Percentiles rank a stretch among this genome's conserved stretches.
Conservation (phyloP, 129 eudicot species). For the Artemisia tridentata region DNA sequence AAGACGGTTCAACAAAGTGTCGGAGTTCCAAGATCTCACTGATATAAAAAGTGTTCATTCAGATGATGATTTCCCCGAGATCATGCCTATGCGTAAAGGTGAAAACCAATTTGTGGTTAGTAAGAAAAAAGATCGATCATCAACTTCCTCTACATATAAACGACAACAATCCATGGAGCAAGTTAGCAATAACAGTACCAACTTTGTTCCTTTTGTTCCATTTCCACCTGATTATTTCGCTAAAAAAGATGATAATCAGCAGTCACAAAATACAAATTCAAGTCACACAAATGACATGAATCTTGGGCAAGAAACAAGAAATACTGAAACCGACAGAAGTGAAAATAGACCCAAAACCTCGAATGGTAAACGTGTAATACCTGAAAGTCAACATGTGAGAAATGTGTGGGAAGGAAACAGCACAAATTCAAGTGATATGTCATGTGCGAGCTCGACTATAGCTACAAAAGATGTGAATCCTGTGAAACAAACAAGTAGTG, state of each 20-base stretch:
- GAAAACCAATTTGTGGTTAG: constrained; percentile 73
- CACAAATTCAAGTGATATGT: not conserved
- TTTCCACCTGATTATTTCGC: constrained; percentile 91
- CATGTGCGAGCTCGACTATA: not conserved
- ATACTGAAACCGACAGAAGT: not conserved
- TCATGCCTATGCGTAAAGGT: constrained; percentile 83
- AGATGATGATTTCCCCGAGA: constrained; percentile 78
- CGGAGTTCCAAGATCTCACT: constrained; percentile 53
- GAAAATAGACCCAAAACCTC: not conserved
- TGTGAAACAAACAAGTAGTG: constrained; percentile 17
- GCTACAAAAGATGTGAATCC: constrained; percentile 14
- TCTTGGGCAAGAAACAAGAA: not conserved
- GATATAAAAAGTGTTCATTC: constrained; percentile 42
- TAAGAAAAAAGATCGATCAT: constrained; percentile 77
- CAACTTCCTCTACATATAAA: constrained; percentile 57
- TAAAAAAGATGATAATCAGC: constrained; percentile 39
- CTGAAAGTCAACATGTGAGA: constrained; percentile 1
- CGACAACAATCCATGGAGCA: constrained; percentile 46
- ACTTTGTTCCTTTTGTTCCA: constrained; percentile 88
- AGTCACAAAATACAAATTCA: constrained; percentile 7
- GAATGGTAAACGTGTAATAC: not conserved
- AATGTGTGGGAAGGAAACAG: not conserved
- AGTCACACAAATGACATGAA: not conserved
- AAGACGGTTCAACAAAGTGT: constrained; percentile 62
- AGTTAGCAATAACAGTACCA: constrained; percentile 35